Conservation (phyloP, 2,329 filamentous ascomycete genomes). For the Fusarium verrucosum region DNA sequence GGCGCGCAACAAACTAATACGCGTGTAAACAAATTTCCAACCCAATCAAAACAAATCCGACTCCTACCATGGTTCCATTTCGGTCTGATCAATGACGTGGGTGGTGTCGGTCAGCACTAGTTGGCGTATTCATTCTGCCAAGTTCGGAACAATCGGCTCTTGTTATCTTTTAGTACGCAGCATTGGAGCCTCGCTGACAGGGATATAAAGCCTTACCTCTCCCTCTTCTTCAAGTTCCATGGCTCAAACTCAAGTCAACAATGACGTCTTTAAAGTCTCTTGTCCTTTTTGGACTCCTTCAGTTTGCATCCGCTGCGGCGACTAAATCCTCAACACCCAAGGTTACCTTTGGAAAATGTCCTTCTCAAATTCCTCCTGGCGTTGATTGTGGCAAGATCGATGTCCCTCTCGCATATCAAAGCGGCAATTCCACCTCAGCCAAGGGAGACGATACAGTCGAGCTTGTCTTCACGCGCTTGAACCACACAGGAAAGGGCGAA, state of each 20-base stretch:
- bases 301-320: neutral
- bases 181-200: neutral
- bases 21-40: neutral
- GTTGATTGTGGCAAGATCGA: slow-evolving; percentile 33
- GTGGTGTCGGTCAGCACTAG: slow-evolving; percentile 21
- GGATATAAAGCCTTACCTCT: slow-evolving; percentile 2
- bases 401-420: slow-evolving; percentile 31
- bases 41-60: neutral
- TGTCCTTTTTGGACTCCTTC: neutral
- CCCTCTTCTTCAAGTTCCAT: too few relatives aligned
- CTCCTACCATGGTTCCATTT: neutral
- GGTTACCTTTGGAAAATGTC: slow-evolving; percentile 19
- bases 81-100: slow-evolving; percentile 7
- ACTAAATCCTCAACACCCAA: slow-evolving; percentile 1
- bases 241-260: neutral
- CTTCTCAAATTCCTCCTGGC: slow-evolving; percentile 9
- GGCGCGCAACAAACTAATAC: neutral
- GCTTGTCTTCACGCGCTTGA: slow-evolving; percentile 12
- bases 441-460: slow-evolving; percentile 20
- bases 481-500: slow-evolving; percentile 27
- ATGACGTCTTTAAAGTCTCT: slow-evolving; percentile 4
- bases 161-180: slow-evolving; percentile 13
- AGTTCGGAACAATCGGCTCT: slow-evolving; percentile 14
- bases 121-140: neutral
- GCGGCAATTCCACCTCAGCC: slow-evolving; percentile 21